phyloP scores from a whole-genome alignment of 2,329 filamentous ascomycete species.

The Metarhizium rileyi region DNA sequence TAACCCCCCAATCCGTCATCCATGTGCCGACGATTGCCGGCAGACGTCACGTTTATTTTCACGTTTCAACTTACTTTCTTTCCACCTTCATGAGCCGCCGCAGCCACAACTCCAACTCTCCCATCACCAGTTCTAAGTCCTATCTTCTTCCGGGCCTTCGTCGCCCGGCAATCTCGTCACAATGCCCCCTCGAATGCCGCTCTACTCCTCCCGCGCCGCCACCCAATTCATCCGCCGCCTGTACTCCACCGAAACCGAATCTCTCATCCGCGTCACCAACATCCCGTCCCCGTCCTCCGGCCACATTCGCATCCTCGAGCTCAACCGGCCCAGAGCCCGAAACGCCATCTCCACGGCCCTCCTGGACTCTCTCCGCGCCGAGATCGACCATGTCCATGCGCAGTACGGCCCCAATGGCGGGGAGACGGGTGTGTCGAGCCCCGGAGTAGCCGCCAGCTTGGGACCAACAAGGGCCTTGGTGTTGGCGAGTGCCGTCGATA shows the following conservation, averaged over 20 bases:
- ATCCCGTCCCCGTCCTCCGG: conserved; percentile 71
- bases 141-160: not conserved
- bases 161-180: not conserved
- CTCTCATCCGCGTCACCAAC: conserved; percentile 60
- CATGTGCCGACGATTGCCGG: too few relatives aligned
- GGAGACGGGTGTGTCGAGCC: conserved; percentile 29
- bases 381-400: conserved; percentile 62
- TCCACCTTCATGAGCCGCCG: too few relatives aligned
- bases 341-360: conserved; percentile 84
- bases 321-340: conserved; percentile 75
- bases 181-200: conserved; percentile 24
- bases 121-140: conserved; percentile 1
- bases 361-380: conserved; percentile 57
- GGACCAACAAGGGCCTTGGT: conserved; percentile 70
- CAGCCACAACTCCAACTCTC: not conserved
- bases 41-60: too few relatives aligned
- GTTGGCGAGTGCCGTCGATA: conserved; percentile 74
- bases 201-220: conserved; percentile 8
- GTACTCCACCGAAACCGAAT: conserved; percentile 30
- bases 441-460: conserved; percentile 31
- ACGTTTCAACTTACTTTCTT: too few relatives aligned
- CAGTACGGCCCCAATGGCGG: conserved; percentile 48
- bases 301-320: conserved; percentile 76
- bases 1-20: too few relatives aligned
- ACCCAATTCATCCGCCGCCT: conserved; percentile 17